Base-by-base conservation (phyloP, 2,329 filamentous ascomycete genomes). In the Fusarium sp. region DNA sequence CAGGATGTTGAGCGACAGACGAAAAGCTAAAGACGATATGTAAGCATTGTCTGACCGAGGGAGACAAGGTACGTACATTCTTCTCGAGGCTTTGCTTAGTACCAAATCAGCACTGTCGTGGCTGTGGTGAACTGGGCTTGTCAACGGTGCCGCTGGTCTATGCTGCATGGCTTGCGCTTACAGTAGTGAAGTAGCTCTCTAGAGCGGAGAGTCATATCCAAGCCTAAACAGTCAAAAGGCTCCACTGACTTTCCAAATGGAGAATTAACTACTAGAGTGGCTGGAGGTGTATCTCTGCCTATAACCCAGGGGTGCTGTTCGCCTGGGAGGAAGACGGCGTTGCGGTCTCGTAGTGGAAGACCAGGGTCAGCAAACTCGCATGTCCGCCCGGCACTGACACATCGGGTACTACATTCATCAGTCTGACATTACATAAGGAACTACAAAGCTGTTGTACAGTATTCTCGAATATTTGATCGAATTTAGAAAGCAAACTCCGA, bases 181-280 rank as follows among this genome's bases (percentile, higher is more conserved):
- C 75, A 77, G 7, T 77, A 77, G 40, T 76, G 60, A 5, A 77
- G 61, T 1, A 77, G 37, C 7, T 77, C 66, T 6, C 62, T 75
- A 9, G 75, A 77, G 12, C 70, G 73, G 7, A 71, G 63, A 5
- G 75, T 69, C 75, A 77, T 76, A 5, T 68, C 55, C 13, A 77
- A 42, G 1, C 72, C 67, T 13, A 76, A 40, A 3, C 64, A 67
- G 17, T 73, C 75, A 12, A 76, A 76, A 1, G 70, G 66, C 9
- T 70, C 72, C 12, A 71, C 54, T 6, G 70, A 52, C n/a, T 60
- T 68, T 1, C 45, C 44, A 4, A 61, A 44, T 2, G 49, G 44
- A 1, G 67, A 60, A 4, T 41, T 15, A 5, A 14, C 35, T 6
- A 45, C 23, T 5, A 62, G 6, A 23, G 54, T 38, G 9, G 13